phyloP scores from a whole-genome alignment of 345 rosid species.

The Euphorbia lathyris region DNA sequence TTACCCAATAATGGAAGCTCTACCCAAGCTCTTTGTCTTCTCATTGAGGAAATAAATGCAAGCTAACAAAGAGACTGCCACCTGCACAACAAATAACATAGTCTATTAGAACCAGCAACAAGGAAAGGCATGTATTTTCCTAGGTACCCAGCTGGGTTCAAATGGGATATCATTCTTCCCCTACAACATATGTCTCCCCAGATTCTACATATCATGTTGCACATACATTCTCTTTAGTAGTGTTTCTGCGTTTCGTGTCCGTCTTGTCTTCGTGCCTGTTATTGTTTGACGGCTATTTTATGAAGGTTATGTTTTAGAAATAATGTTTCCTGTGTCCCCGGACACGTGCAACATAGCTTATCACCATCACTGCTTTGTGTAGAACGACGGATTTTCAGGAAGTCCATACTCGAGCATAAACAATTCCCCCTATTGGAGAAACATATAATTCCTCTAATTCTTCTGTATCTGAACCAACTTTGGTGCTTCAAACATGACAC shows the following conservation, averaged over 20 bases:
- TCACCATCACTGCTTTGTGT: not conserved
- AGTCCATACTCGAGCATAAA: not conserved
- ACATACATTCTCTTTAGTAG: too few species aligned
- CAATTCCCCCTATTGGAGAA: not conserved
- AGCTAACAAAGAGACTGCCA: constrained; percentile 90
- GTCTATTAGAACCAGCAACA: not conserved
- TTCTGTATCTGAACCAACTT: not conserved
- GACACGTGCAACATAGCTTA: too few species aligned
- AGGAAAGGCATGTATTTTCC: not conserved
- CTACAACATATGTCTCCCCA: not conserved
- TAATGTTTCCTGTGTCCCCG: too few species aligned
- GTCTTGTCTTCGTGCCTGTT: too few species aligned
- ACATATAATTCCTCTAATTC: not conserved
- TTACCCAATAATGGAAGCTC: constrained; percentile 80
- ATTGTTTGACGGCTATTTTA: too few species aligned
- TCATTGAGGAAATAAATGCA: constrained; percentile 91
- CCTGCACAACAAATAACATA: constrained; percentile 38
- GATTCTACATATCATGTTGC: not conserved
- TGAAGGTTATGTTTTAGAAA: too few species aligned
- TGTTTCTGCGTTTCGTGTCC: too few species aligned
- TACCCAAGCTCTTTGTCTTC: constrained; percentile 84
- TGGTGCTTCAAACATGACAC: not conserved
- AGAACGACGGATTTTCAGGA: too few species aligned
- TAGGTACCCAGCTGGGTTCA: too few species aligned
- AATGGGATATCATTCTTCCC: not conserved